Conservation (phyloP, 2,329 filamentous ascomycete genomes). For the Fusarium buharicum region DNA sequence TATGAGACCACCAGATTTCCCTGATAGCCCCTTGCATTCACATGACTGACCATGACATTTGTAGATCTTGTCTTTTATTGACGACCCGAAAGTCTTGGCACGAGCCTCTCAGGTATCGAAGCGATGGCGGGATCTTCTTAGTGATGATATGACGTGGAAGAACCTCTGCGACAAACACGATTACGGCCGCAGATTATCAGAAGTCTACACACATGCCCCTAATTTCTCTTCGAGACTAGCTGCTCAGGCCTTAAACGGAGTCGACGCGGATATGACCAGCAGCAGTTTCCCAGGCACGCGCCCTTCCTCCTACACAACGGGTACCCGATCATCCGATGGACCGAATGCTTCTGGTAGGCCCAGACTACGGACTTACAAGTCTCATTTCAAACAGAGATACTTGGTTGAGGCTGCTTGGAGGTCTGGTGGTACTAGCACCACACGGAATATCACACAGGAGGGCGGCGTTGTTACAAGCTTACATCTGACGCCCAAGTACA, state of each 20-base stretch:
- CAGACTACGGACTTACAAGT: slow-evolving; percentile 86
- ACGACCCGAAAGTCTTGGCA: slow-evolving; percentile 93
- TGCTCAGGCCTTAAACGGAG: slow-evolving; percentile 47
- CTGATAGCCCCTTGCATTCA: neutral
- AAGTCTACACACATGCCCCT: slow-evolving; percentile 55
- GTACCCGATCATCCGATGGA: slow-evolving; percentile 67
- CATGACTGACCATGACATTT: slow-evolving; percentile 10
- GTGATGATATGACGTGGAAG: slow-evolving; percentile 98
- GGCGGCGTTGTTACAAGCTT: slow-evolving; percentile 96
- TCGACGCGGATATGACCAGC: slow-evolving; percentile 51
- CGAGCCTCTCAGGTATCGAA: slow-evolving; percentile 95
- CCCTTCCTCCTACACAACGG: slow-evolving; percentile 51
- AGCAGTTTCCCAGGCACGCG: slow-evolving; percentile 59
- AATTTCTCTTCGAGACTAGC: slow-evolving; percentile 47
- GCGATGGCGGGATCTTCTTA: slow-evolving; percentile 91
- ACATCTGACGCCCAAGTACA: slow-evolving; percentile 94
- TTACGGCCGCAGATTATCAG: slow-evolving; percentile 72
- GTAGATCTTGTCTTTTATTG: slow-evolving; percentile 94
- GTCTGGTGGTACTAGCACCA: slow-evolving; percentile 84
- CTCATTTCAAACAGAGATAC: slow-evolving; percentile 97
- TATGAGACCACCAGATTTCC: slow-evolving; percentile 58
- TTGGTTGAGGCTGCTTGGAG: slow-evolving; percentile 98
- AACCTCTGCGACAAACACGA: slow-evolving; percentile 96
- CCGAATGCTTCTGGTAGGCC: slow-evolving; percentile 50
- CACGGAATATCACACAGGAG: slow-evolving; percentile 92